phyloP scores from a whole-genome alignment of 208 protist genomes.

The Trichomonas gallinae region DNA sequence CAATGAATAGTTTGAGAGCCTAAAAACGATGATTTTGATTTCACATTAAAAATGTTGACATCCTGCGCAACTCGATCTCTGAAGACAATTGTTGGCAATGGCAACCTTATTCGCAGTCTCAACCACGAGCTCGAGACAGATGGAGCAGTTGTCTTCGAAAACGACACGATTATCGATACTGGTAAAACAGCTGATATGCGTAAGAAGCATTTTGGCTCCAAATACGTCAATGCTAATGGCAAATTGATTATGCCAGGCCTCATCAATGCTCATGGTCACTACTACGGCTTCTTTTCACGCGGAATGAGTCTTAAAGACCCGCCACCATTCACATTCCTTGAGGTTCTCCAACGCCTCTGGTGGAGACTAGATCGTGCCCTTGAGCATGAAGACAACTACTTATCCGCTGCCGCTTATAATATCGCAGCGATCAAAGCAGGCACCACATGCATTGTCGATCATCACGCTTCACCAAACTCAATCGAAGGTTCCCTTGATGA shows the following conservation, averaged over 20 bases:
- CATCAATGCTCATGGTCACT: neutral
- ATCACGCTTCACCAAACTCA: neutral
- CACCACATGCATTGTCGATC: neutral
- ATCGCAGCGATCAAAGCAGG: neutral
- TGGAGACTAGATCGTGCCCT: neutral
- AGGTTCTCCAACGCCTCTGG: neutral
- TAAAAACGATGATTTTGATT: too few relatives aligned
- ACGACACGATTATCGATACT: slow-evolving; percentile 1
- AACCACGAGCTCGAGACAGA: neutral
- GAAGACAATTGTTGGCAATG: neutral
- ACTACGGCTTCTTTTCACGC: neutral
- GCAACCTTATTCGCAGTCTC: neutral
- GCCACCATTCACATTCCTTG: neutral
- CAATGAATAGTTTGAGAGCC: too few relatives aligned
- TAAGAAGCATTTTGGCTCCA: neutral
- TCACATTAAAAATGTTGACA: neutral
- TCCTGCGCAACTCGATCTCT: neutral
- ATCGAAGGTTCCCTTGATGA: slow-evolving; percentile 12
- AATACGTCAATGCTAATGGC: neutral
- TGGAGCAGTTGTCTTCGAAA: neutral
- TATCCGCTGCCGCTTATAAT: neutral
- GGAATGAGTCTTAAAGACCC: neutral
- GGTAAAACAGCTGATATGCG: neutral
- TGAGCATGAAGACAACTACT: neutral
- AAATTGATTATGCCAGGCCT: slow-evolving; percentile 12